Evolutionary conservation across 2,329 filamentous ascomycete genomes (phyloP).

Genomic region (Byssoonygena ceratinophila): DNA sequence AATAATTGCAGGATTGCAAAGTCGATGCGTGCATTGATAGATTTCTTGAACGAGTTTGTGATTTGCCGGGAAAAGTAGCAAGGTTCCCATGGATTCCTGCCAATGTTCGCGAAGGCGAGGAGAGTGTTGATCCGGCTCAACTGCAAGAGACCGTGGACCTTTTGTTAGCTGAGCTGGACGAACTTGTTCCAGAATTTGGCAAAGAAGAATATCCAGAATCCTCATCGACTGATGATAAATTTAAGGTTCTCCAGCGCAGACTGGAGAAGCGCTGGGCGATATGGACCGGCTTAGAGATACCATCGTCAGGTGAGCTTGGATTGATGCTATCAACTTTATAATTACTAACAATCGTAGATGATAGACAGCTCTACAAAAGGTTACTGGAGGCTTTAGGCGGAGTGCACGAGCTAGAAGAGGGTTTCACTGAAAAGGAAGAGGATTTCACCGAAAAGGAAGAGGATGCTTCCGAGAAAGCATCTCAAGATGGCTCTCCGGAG

Average conservation of each 20-base stretch:
- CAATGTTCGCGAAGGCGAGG: background rate
- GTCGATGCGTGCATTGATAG: slow-evolving; percentile 13
- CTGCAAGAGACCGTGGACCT: background rate
- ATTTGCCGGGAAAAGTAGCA: background rate
- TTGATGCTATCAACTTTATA: background rate
- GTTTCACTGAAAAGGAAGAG: background rate
- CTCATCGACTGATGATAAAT: background rate
- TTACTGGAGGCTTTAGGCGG: background rate
- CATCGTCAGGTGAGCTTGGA: background rate
- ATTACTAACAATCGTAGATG: background rate
- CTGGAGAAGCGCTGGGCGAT: background rate
- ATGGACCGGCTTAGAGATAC: background rate
- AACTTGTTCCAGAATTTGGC: slow-evolving; percentile 7
- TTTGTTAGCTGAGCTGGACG: slow-evolving; percentile 6
- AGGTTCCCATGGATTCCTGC: background rate
- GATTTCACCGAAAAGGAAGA: background rate
- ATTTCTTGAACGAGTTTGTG: background rate
- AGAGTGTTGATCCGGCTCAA: background rate
- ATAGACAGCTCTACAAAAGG: background rate
- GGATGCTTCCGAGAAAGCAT: background rate
- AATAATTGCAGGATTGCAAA: slow-evolving; percentile 10
- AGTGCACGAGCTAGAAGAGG: background rate
- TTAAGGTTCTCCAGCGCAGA: background rate
- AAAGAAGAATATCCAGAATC: background rate
- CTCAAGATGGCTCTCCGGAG: background rate